A percentile compares a stretch with the other conserved stretches of the same genome.
phyloP scores from a whole-genome alignment of 176 grass and related monocot species.

The Saccharum officinarum region DNA sequence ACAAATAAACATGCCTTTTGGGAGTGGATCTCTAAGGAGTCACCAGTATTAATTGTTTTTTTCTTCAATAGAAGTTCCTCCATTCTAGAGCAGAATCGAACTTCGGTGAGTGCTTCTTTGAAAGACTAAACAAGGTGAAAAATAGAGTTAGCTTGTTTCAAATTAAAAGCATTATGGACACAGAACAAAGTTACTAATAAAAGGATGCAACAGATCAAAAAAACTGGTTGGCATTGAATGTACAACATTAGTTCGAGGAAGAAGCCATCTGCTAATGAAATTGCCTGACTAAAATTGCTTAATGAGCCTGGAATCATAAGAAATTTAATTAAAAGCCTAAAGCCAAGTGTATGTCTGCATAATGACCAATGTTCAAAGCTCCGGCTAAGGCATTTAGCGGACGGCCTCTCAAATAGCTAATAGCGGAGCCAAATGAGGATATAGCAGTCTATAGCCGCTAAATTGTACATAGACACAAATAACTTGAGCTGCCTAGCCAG shows the following conservation, averaged over 20 bases:
- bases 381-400: no score
- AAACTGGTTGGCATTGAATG: not conserved
- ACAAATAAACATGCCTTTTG: conserved; percentile 73
- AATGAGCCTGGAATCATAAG: not conserved
- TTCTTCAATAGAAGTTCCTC: conserved; percentile 87
- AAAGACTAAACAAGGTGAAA: conserved; percentile 45
- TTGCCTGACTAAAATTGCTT: not conserved
- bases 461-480: no score
- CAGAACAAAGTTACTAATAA: conserved; percentile 6
- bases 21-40: conserved; percentile 81
- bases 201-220: conserved; percentile 33
- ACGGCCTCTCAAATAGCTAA: no score
- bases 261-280: not conserved
- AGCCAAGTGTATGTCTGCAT: conserved; percentile 4
- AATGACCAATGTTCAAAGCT: not conserved
- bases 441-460: no score
- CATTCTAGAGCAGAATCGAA: conserved; percentile 80
- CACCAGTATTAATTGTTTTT: conserved; percentile 70
- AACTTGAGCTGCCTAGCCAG: no score
- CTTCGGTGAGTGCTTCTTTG: conserved; percentile 79
- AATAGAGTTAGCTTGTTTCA: conserved; percentile 31
- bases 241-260: conserved; percentile 3
- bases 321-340: conserved; percentile 11
- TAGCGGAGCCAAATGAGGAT: no score
- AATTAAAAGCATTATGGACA: conserved; percentile 18